phyloP scores from a whole-genome alignment of 768 basidiomycete genomes.

The Russula compacta region DNA sequence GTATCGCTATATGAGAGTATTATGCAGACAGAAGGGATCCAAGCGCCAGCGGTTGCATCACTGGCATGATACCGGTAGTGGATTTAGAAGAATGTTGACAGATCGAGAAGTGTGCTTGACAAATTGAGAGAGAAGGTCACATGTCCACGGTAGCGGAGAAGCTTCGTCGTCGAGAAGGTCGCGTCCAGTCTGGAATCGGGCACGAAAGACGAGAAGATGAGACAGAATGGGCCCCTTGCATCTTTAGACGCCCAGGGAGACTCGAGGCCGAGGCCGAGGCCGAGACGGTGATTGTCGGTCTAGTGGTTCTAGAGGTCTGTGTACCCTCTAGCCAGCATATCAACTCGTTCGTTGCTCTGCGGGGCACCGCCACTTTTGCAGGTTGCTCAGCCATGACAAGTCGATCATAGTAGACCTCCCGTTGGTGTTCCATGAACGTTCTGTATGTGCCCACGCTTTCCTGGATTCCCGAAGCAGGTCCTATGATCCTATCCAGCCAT shows the following conservation, averaged over 20 bases:
- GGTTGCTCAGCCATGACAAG: conserved; percentile 20
- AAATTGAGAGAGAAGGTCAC: background rate
- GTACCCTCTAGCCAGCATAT: background rate
- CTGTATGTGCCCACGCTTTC: conserved; percentile 46
- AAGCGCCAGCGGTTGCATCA: background rate
- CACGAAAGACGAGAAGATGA: background rate
- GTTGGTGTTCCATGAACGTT: conserved; percentile 41
- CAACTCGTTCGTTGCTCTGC: background rate
- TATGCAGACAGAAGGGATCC: background rate
- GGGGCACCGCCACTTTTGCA: background rate
- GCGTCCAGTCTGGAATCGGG: background rate
- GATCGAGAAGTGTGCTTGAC: background rate
- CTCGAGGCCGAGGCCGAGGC: too few species aligned
- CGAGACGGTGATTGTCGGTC: too few species aligned
- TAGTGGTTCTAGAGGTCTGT: background rate
- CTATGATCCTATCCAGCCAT: conserved; percentile 40
- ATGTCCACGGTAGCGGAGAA: conserved; percentile 13
- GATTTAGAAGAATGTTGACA: background rate
- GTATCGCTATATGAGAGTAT: background rate
- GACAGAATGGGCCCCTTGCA: background rate
- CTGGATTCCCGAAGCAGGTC: conserved; percentile 36
- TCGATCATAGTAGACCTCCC: conserved; percentile 39
- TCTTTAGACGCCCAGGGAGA: background rate
- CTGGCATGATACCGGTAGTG: too few species aligned
- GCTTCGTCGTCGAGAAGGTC: conserved; percentile 9